Evolutionary conservation across 345 rosid species (phyloP), one percentile per base, ranked within the genome.

Genomic region (Citrus hindsii): DNA sequence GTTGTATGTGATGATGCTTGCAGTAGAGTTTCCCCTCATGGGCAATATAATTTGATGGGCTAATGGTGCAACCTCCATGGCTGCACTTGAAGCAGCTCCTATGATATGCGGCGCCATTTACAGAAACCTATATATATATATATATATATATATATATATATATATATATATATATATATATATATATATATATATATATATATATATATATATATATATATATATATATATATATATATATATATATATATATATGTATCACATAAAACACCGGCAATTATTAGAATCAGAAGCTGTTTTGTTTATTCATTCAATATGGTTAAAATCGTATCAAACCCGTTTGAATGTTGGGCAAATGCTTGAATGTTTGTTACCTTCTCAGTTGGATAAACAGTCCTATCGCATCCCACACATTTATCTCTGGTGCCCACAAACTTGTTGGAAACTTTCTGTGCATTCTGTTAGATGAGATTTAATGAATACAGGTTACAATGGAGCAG

Each of bases 1-100:
- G 90, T 63, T 91, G 92, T 56, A 80, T 83, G 74, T 87, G 94
- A 77, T 91, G 94, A 76, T 91, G 94, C 83, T 86, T 89, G 91
- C 94, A 91, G 84, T 89, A 91, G 10, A 91, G 87, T 60, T 85
- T 86, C 24, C 92, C 92, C 60, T 91, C 88, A 68, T 87, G 90
- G 42, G 94, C 92, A 46, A 89, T 84, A 85, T 85, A 90, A 84
- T 84, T 90, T 1, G 92, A 90, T 71, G 89, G 92, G 67, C 92
- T 90, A 40, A 90, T 86, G 1, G 91, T 86, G 60, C 94, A 90
- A 0, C 94, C 92, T 77, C 91, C 94, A 80, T 83, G 79, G 35
- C 75, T 81, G 79, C 94, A 90, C 77, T 86, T 89, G 88, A 90
- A 90, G 73, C 94, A 90, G 71, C 87, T 80, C 80, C 60, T 86